These are phyloP conservation scores for Parsonsia alboflavescens DNA, from an alignment of 257 asterid species.

Conservation along the genomic window DNA sequence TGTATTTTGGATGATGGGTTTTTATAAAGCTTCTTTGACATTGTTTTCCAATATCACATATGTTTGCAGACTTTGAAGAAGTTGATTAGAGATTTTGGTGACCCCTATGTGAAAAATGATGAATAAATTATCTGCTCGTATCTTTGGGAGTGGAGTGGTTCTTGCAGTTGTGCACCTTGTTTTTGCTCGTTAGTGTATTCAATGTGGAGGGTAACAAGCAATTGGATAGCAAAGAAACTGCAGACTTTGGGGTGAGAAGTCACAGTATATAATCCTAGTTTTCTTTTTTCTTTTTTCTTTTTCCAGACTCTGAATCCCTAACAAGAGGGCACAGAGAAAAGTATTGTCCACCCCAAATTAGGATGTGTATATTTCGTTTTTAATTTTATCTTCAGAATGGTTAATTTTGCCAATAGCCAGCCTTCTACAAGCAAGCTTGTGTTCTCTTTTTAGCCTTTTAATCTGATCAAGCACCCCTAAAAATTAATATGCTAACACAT, in stretches of 20 bases:
- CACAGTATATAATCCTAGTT: background rate
- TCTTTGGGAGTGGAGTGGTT: background rate
- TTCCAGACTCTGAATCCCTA: background rate
- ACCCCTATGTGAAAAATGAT: constrained; percentile 37
- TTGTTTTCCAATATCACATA: constrained; percentile 15
- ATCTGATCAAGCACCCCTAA: no score
- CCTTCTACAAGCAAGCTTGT: background rate
- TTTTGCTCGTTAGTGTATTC: background rate
- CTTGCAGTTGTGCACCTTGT: background rate
- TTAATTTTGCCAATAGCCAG: background rate
- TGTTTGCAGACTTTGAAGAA: constrained; percentile 69
- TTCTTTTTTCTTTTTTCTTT: background rate
- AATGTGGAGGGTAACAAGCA: constrained; percentile 2
- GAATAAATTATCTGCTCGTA: constrained; percentile 10
- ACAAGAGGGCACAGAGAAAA: background rate
- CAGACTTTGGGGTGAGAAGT: background rate
- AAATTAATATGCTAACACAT: no score
- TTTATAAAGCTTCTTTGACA: background rate
- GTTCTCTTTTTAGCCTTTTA: background rate
- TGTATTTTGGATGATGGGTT: background rate
- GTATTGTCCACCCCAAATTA: background rate
- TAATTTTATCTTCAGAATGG: background rate
- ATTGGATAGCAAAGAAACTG: background rate
- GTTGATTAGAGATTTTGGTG: constrained; percentile 64
- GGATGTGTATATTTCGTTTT: background rate